These are phyloP conservation scores for Lumnitzera racemosa DNA, from an alignment of 345 rosid species.

Conservation along the genomic window DNA sequence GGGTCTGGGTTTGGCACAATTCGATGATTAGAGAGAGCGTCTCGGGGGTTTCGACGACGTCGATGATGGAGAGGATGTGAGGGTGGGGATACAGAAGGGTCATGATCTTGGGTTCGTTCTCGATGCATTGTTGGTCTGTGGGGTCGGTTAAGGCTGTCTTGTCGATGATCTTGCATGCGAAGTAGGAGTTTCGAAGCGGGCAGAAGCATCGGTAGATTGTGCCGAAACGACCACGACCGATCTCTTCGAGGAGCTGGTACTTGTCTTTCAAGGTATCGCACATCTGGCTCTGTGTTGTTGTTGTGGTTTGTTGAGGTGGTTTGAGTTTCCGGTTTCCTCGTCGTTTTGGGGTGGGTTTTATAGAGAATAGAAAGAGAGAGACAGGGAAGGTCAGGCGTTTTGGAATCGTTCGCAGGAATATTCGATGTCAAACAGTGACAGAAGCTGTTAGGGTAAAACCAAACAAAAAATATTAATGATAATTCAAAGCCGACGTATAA, in stretches of 20 bases:
- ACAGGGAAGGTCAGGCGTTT: no score
- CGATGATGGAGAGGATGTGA: conserved; percentile 36
- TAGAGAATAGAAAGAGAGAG: no score
- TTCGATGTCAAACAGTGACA: no score
- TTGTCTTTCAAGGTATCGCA: conserved; percentile 23
- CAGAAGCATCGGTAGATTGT: conserved; percentile 59
- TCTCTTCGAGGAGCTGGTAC: conserved; percentile 62
- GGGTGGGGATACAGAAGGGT: conserved; percentile 52
- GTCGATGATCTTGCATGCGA: conserved; percentile 75
- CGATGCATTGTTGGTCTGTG: conserved; percentile 52
- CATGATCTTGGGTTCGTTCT: conserved; percentile 65
- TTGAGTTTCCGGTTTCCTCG: no score
- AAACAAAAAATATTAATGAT: no score
- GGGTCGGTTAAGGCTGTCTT: conserved; percentile 49
- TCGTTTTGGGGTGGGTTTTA: no score
- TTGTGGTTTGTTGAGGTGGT: no score
- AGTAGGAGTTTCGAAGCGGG: conserved; percentile 29
- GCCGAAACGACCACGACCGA: conserved; percentile 89
- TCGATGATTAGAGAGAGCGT: conserved; percentile 47
- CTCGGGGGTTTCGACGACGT: conserved; percentile 46
- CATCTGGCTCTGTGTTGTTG: not conserved
- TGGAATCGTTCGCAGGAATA: no score
- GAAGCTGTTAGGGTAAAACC: no score
- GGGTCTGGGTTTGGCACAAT: conserved; percentile 44
- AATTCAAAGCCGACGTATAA: no score